Percentiles rank a stretch among this genome's conserved stretches.
Evolutionary conservation across 371 early-diverging fungal species (phyloP).

Genomic region (Batrachochytrium dendrobatidis): DNA sequence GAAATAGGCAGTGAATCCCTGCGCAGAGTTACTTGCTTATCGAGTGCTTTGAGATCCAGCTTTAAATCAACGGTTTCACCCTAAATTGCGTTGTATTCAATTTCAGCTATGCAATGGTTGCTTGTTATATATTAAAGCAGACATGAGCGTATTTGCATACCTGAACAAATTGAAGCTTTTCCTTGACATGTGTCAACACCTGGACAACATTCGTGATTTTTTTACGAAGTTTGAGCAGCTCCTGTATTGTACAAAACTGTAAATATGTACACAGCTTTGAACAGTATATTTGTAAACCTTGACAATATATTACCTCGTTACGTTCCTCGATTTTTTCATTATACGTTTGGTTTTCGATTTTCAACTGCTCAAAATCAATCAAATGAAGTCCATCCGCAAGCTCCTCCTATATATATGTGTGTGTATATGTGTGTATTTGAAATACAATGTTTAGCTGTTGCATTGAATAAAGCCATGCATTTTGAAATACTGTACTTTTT

Average conservation of each 20-base stretch:
- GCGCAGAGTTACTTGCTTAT: slow-evolving; percentile 28
- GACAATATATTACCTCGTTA: slow-evolving; percentile 29
- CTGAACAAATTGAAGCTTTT: slow-evolving; percentile 46
- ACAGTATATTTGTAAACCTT: not conserved
- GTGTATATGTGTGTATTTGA: not conserved
- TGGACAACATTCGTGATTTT: slow-evolving; percentile 50
- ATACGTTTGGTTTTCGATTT: slow-evolving; percentile 51
- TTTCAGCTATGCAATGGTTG: too few relatives aligned
- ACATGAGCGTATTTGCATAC: not conserved
- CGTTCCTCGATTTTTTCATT: slow-evolving; percentile 54
- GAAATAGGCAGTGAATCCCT: slow-evolving; percentile 36
- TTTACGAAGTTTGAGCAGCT: slow-evolving; percentile 46
- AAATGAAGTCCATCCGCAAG: slow-evolving; percentile 51
- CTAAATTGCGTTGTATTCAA: not conserved
- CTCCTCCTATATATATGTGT: slow-evolving; percentile 32
- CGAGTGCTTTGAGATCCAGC: slow-evolving; percentile 24
- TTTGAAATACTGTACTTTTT: slow-evolving; percentile 25
- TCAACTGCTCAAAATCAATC: slow-evolving; percentile 54
- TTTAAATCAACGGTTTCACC: slow-evolving; percentile 28
- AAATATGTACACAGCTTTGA: slow-evolving; percentile 2
- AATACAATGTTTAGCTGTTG: not conserved
- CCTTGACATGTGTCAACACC: slow-evolving; percentile 49
- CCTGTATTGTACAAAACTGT: slow-evolving; percentile 18
- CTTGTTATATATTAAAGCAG: not conserved
- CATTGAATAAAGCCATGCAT: slow-evolving; percentile 2